These are phyloP conservation scores for Trypethelium eluteriae DNA, from an alignment of 495 filamentous ascomycete genomes.

Conservation along the genomic window DNA sequence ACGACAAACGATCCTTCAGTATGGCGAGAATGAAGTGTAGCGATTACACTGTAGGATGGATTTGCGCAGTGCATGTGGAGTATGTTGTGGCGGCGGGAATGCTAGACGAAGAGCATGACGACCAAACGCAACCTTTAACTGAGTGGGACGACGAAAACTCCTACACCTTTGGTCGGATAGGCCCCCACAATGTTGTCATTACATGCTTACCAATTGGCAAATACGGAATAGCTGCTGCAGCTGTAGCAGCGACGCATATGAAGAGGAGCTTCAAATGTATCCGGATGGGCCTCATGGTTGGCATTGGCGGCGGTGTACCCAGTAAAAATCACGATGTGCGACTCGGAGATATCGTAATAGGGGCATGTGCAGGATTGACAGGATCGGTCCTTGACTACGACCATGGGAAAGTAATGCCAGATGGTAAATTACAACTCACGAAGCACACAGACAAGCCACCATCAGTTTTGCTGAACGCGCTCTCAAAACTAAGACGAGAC, in stretches of 20 bases:
- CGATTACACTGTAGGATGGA: conserved; percentile 9
- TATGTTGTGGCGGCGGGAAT: background rate
- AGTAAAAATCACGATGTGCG: conserved; percentile 9
- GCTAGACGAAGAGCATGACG: background rate
- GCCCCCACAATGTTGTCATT: conserved; percentile 34
- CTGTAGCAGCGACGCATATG: conserved; percentile 23
- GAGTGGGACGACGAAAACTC: conserved; percentile 27
- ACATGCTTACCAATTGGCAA: conserved; percentile 4
- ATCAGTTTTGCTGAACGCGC: conserved; percentile 1
- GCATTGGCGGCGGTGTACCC: conserved; percentile 12
- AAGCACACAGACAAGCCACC: background rate
- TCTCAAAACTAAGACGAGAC: background rate
- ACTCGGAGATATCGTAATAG: conserved; percentile 12
- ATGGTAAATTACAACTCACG: background rate
- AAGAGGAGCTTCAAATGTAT: background rate
- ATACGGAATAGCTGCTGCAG: conserved; percentile 15
- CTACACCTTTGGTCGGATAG: conserved; percentile 36
- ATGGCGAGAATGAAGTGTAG: background rate
- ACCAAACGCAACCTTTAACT: background rate
- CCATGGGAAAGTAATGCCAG: conserved; percentile 8
- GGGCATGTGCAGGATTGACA: background rate
- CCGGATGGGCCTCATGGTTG: conserved; percentile 4
- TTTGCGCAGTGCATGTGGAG: background rate
- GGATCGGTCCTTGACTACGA: conserved; percentile 1
- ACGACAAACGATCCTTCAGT: no score